These are phyloP conservation scores for Blepharisma japonicum DNA, from an alignment of 73 alveolate species.

Conservation along the genomic window DNA sequence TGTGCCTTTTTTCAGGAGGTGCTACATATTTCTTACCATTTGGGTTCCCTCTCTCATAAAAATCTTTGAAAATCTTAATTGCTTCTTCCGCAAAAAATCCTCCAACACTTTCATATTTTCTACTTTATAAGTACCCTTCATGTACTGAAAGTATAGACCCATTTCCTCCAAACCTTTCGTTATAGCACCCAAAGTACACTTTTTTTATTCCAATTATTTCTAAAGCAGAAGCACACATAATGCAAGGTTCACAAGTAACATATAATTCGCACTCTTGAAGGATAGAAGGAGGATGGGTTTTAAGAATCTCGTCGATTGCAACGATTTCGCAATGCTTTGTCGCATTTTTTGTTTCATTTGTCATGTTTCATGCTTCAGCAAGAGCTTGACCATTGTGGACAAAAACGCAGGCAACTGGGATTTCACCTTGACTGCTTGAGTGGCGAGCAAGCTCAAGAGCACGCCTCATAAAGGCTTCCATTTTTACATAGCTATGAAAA, in stretches of 20 bases:
- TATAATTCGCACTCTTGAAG: conserved; percentile 66
- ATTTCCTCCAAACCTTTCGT: conserved; percentile 96
- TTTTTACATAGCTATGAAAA: background rate
- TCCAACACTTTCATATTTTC: conserved; percentile 62
- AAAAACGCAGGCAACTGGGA: conserved; percentile 95
- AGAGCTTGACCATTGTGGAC: conserved; percentile 55
- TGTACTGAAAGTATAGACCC: conserved; percentile 81
- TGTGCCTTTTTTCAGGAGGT: no score
- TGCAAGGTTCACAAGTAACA: conserved; percentile 95
- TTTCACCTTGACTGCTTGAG: conserved; percentile 74
- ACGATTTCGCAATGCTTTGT: conserved; percentile 91
- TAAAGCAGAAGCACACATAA: conserved; percentile 93
- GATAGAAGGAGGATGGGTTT: conserved; percentile 35
- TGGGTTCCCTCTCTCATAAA: conserved; percentile 57
- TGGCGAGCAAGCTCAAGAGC: conserved; percentile 45
- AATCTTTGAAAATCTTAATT: conserved; percentile 64
- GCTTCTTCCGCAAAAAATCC: conserved; percentile 77
- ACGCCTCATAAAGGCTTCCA: conserved; percentile 28
- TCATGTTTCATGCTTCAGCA: conserved; percentile 76
- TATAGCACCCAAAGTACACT: conserved; percentile 85
- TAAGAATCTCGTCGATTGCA: conserved; percentile 36
- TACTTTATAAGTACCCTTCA: conserved; percentile 40
- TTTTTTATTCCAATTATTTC: conserved; percentile 51
- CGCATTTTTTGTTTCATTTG: conserved; percentile 84
- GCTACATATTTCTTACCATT: no score